A percentile compares a stretch with the other conserved stretches of the same genome.
Conservation (phyloP, 768 basidiomycete genomes). For the Suillus lakei region DNA sequence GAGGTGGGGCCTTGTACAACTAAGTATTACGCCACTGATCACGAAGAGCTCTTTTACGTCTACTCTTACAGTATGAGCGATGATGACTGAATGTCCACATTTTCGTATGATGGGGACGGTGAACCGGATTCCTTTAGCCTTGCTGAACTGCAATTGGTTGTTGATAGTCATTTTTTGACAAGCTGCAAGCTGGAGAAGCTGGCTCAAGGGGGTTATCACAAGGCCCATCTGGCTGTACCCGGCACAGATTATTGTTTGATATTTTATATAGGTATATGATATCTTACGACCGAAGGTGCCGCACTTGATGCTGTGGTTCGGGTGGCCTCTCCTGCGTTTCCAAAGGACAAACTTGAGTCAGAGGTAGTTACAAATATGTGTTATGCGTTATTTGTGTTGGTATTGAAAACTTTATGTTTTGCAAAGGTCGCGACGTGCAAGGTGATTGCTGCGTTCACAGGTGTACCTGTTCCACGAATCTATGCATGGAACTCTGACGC, state of each 20-base stretch:
- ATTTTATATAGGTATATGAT: not conserved
- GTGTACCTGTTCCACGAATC: too few relatives aligned
- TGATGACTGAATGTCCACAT: not conserved
- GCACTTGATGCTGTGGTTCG: not conserved
- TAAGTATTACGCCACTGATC: too few relatives aligned
- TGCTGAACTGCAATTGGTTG: not conserved
- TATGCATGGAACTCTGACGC: not conserved
- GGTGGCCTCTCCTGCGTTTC: not conserved
- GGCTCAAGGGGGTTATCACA: not conserved
- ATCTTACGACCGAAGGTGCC: not conserved
- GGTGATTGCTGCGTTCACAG: too few relatives aligned
- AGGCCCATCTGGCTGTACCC: not conserved
- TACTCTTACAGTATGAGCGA: not conserved
- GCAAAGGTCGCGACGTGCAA: not conserved
- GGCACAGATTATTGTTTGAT: not conserved
- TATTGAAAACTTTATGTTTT: not conserved
- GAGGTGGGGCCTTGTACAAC: too few relatives aligned
- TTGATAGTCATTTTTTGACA: not conserved
- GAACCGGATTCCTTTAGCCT: not conserved
- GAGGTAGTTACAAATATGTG: not conserved
- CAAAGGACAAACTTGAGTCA: not conserved
- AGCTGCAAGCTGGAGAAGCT: slow-evolving; percentile 1
- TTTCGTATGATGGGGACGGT: not conserved
- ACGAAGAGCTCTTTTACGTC: too few relatives aligned
- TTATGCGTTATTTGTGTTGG: not conserved